A percentile compares a stretch with the other conserved stretches of the same genome.
Evolutionary conservation across 176 grass and related monocot genomes (phyloP).

Genomic region (Canna indica): DNA sequence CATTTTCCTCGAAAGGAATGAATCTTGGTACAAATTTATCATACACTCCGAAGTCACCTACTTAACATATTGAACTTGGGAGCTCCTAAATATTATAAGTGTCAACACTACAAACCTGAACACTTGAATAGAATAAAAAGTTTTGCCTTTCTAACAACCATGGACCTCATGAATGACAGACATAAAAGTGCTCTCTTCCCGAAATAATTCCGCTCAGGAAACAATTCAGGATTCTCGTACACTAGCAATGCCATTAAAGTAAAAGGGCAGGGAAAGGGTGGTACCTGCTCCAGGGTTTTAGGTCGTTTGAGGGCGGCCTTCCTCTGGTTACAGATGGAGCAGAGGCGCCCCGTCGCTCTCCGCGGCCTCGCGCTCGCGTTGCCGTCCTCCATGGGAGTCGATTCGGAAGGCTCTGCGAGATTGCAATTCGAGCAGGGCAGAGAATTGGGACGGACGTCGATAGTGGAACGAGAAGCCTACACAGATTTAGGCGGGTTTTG

Average conservation of each 20-base stretch:
- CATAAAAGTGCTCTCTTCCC: not conserved
- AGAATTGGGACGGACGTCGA: too few species aligned
- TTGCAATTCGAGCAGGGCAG: not conserved
- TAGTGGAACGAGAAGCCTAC: too few species aligned
- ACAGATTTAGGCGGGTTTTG: too few species aligned
- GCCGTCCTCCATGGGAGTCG: conserved; percentile 9
- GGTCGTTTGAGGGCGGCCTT: conserved; percentile 70
- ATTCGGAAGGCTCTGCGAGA: not conserved
- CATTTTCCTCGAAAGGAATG: too few species aligned
- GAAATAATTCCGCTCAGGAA: not conserved
- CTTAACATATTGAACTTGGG: too few species aligned
- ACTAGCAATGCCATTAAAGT: not conserved
- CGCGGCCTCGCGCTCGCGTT: conserved; percentile 12
- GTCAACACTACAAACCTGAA: not conserved
- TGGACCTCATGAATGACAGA: not conserved
- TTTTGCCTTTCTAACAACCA: too few species aligned
- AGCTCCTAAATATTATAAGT: not conserved
- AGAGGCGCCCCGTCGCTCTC: conserved; percentile 35
- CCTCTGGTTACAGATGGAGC: conserved; percentile 48
- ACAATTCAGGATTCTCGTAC: not conserved
- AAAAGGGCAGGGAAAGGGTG: not conserved
- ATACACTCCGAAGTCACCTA: too few species aligned
- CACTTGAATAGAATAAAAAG: not conserved
- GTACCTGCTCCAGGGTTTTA: conserved; percentile 82
- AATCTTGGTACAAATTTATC: too few species aligned